Conservation (phyloP, 2,329 filamentous ascomycete species). For the Fusarium equiseti region DNA sequence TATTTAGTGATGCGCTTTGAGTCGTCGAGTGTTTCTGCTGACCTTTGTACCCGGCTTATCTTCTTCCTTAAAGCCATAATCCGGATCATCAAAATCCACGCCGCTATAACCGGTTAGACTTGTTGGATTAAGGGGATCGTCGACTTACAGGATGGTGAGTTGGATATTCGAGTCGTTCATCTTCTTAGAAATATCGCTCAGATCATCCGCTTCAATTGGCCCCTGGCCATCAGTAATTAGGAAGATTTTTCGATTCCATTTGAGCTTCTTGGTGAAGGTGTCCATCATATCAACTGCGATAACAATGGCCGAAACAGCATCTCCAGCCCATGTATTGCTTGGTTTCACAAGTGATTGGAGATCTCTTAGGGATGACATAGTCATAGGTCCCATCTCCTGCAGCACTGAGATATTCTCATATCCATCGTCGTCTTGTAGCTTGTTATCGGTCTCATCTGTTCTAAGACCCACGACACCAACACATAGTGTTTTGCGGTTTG, state of each 20-base stretch:
- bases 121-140: background rate
- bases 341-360: constrained; percentile 74
- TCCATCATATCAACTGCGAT: constrained; percentile 89
- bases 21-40: background rate
- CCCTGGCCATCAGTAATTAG: constrained; percentile 87
- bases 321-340: constrained; percentile 77
- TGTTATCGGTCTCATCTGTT: constrained; percentile 81
- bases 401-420: constrained; percentile 87
- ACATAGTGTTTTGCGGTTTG: constrained; percentile 75
- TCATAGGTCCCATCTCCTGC: constrained; percentile 72
- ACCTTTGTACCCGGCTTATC: constrained; percentile 81
- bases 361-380: constrained; percentile 75
- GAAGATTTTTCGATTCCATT: constrained; percentile 84
- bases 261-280: constrained; percentile 81
- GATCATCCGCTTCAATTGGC: constrained; percentile 76
- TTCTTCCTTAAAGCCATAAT: constrained; percentile 93
- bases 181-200: constrained; percentile 77
- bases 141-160: constrained; percentile 78
- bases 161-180: constrained; percentile 83
- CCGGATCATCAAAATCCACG: constrained; percentile 91
- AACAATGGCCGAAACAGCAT: constrained; percentile 89
- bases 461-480: constrained; percentile 86
- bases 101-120: constrained; percentile 66
- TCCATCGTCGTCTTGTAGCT: constrained; percentile 74
- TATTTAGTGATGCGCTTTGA: constrained; percentile 8